Conservation (phyloP, 805 yeast species). For the Saccharomycopsis fermentans region DNA sequence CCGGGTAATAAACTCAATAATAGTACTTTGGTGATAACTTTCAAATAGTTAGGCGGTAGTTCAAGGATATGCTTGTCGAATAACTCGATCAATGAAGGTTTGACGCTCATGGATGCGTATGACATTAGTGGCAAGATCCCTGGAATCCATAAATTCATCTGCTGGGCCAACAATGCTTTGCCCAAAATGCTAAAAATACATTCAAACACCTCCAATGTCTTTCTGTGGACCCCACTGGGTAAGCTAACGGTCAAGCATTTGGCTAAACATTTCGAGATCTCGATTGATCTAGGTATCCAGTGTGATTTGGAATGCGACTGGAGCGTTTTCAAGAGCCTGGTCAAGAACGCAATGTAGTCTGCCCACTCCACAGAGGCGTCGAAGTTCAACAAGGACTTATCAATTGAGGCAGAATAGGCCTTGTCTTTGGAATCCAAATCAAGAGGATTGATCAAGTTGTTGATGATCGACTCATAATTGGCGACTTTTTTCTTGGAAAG, state of each 20-base stretch:
- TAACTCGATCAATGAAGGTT: conserved; percentile 61
- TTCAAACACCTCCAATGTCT: conserved; percentile 69
- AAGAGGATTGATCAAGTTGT: conserved; percentile 7
- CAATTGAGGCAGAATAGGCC: conserved; percentile 57
- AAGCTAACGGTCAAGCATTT: conserved; percentile 70
- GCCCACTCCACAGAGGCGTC: conserved; percentile 95
- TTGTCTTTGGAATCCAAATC: conserved; percentile 47
- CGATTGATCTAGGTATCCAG: conserved; percentile 55
- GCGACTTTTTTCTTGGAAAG: conserved; percentile 5
- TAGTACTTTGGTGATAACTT: conserved; percentile 55
- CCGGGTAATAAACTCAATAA: conserved; percentile 74
- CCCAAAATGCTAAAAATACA: conserved; percentile 59
- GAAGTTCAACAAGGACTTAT: conserved; percentile 62
- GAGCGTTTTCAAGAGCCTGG: conserved; percentile 66
- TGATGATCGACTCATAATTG: conserved; percentile 4
- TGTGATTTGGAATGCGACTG: conserved; percentile 32
- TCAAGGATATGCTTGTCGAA: conserved; percentile 46
- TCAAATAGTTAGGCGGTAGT: conserved; percentile 39
- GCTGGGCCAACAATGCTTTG: conserved; percentile 39
- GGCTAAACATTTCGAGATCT: conserved; percentile 62
- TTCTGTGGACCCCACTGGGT: conserved; percentile 95
- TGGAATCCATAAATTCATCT: conserved; percentile 76
- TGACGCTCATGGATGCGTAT: conserved; percentile 81
- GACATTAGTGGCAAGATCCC: conserved; percentile 86
- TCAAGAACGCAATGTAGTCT: conserved; percentile 84